A percentile compares a stretch with the other conserved stretches of the same genome.
phyloP scores from a whole-genome alignment of 2,329 filamentous ascomycete species.

The Cadophora gregata region DNA sequence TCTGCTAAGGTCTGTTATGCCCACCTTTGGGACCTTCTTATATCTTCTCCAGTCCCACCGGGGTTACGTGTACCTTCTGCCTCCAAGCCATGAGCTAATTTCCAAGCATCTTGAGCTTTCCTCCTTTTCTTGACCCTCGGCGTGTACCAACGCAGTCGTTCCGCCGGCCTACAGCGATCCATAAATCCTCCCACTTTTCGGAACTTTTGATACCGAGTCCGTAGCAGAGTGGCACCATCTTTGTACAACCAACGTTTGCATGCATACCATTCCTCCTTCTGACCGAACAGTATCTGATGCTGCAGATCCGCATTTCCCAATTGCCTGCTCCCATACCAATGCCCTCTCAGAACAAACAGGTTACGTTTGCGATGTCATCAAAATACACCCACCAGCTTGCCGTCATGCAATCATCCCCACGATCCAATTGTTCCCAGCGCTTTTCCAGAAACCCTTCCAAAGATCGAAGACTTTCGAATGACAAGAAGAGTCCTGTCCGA shows the following conservation, averaged over 20 bases:
- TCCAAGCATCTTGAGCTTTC: slow-evolving; percentile 10
- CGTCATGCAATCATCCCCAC: slow-evolving; percentile 20
- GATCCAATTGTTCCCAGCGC: slow-evolving; percentile 37
- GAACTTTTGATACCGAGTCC: not conserved
- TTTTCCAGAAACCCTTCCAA: slow-evolving; percentile 36
- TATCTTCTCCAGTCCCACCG: not conserved
- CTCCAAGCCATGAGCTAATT: slow-evolving; percentile 13
- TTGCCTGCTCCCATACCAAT: not conserved
- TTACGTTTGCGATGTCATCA: slow-evolving; percentile 39
- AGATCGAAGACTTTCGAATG: slow-evolving; percentile 39
- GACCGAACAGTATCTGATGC: not conserved
- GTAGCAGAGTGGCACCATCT: not conserved
- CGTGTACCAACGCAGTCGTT: not conserved
- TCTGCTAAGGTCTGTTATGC: not conserved
- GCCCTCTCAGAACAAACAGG: slow-evolving; percentile 37
- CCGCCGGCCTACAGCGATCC: not conserved
- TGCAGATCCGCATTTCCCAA: not conserved
- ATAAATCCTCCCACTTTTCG: not conserved
- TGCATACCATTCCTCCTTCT: not conserved
- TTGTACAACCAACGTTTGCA: not conserved
- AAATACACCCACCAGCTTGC: slow-evolving; percentile 40
- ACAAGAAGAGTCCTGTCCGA: slow-evolving; percentile 35
- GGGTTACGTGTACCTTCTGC: not conserved
- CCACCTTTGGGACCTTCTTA: no score
- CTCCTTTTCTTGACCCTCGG: not conserved